Evolutionary conservation across 2,329 filamentous ascomycete species (phyloP).

Genomic region (Myriangium duriaei): DNA sequence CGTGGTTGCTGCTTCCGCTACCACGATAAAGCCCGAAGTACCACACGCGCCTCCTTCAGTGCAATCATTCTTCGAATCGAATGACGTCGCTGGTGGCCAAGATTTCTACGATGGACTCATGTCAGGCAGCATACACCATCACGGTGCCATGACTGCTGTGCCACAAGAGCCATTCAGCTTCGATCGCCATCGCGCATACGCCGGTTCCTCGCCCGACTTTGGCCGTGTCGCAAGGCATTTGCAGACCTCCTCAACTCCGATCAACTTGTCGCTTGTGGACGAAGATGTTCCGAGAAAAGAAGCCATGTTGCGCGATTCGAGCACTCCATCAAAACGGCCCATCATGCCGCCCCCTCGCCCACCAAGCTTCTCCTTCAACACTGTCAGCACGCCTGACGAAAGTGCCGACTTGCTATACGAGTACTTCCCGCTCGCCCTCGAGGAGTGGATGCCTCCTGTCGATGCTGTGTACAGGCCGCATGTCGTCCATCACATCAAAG

Average conservation of each 20-base stretch:
- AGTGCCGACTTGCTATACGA: slow-evolving; percentile 80
- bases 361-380: slow-evolving; percentile 34
- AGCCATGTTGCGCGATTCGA: background rate
- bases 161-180: slow-evolving; percentile 26
- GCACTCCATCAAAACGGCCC: slow-evolving; percentile 8
- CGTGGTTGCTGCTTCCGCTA: slow-evolving; percentile 13
- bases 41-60: slow-evolving; percentile 29
- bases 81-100: slow-evolving; percentile 28
- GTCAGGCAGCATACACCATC: slow-evolving; percentile 13
- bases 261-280: slow-evolving; percentile 44
- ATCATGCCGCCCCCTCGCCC: slow-evolving; percentile 25
- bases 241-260: slow-evolving; percentile 30
- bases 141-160: slow-evolving; percentile 31
- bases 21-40: slow-evolving; percentile 20
- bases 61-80: slow-evolving; percentile 25
- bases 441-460: slow-evolving; percentile 86
- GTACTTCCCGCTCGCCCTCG: slow-evolving; percentile 82
- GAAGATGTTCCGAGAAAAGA: slow-evolving; percentile 34
- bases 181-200: slow-evolving; percentile 16
- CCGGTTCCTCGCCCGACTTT: slow-evolving; percentile 39
- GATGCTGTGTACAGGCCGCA: slow-evolving; percentile 86
- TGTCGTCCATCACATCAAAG: slow-evolving; percentile 74
- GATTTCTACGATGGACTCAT: slow-evolving; percentile 16
- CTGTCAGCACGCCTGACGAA: slow-evolving; percentile 54
- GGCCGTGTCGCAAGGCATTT: slow-evolving; percentile 30